A percentile compares a stretch with the other conserved stretches of the same genome.
Evolutionary conservation across 805 yeast genomes (phyloP).

Genomic region (Sungouiozyma intestinalis): DNA sequence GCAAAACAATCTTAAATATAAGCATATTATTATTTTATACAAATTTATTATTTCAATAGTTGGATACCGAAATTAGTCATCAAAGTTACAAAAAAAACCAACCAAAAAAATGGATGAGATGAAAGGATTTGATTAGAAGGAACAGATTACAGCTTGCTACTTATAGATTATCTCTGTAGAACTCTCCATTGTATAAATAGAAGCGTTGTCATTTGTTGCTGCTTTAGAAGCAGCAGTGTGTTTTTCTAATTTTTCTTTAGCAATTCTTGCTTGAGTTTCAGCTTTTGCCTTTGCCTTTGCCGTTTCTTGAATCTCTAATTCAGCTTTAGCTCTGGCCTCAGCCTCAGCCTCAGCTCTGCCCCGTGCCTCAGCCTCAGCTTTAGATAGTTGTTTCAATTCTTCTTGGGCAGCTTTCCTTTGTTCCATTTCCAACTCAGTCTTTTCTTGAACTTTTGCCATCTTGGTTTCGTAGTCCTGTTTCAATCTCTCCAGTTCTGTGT

Average conservation of each 20-base stretch:
- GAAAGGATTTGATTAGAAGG: not conserved
- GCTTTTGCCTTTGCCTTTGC: constrained; percentile 35
- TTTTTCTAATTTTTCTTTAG: constrained; percentile 7
- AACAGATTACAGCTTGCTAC: not conserved
- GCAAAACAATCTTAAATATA: not conserved
- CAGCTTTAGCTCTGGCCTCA: not conserved
- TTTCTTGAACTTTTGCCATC: constrained; percentile 8
- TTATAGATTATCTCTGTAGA: not conserved
- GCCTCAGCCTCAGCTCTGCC: not conserved
- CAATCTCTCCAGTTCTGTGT: constrained; percentile 13
- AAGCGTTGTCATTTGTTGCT: not conserved
- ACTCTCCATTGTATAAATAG: not conserved
- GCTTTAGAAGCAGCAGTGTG: constrained; percentile 5
- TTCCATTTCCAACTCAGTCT: constrained; percentile 4
- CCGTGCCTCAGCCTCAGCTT: constrained; percentile 5
- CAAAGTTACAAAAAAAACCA: no score
- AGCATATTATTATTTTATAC: not conserved
- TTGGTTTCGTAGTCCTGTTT: constrained; percentile 13
- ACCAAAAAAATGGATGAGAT: no score
- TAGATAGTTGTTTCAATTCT: constrained; percentile 6
- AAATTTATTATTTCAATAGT: not conserved
- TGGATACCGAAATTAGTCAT: not conserved
- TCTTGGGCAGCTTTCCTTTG: constrained; percentile 8
- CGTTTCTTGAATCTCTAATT: not conserved
- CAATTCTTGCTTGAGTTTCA: constrained; percentile 3